phyloP scores from a whole-genome alignment of 352 stramenopile species.

The Elongisporangium anandrum region DNA sequence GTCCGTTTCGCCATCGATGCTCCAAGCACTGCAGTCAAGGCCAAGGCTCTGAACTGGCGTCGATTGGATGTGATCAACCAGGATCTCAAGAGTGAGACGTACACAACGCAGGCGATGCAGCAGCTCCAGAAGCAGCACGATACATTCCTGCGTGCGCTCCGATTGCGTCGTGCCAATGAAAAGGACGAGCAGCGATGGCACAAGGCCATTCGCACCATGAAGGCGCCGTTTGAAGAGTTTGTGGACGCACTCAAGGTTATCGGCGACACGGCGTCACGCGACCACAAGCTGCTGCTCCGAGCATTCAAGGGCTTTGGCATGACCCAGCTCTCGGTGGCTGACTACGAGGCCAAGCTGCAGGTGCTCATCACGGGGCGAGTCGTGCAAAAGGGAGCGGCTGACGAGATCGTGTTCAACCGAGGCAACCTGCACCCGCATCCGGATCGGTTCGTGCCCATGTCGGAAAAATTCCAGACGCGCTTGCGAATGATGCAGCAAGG shows the following conservation, averaged over 20 bases:
- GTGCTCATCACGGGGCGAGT: slow-evolving; percentile 44
- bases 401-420: slow-evolving; percentile 53
- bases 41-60: slow-evolving; percentile 23
- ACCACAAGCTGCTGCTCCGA: slow-evolving; percentile 51
- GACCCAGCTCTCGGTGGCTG: slow-evolving; percentile 13
- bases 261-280: slow-evolving; percentile 17
- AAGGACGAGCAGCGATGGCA: slow-evolving; percentile 35
- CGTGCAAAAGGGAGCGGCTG: slow-evolving; percentile 8
- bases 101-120: slow-evolving; percentile 29
- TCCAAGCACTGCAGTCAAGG: slow-evolving; percentile 2
- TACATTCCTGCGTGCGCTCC: slow-evolving; percentile 34
- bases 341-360: slow-evolving; percentile 49
- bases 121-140: slow-evolving; percentile 52
- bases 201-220: slow-evolving; percentile 22
- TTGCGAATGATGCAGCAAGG: slow-evolving; percentile 23
- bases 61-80: slow-evolving; percentile 19
- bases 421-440: slow-evolving; percentile 56
- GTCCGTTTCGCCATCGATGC: slow-evolving; percentile 34
- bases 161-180: slow-evolving; percentile 29
- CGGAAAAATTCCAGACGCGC: slow-evolving; percentile 24
- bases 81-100: slow-evolving; percentile 17
- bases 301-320: slow-evolving; percentile 29
- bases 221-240: slow-evolving; percentile 22
- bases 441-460: slow-evolving; percentile 35
- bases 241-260: slow-evolving; percentile 14